These are phyloP conservation scores for Tetrahymena thermophila DNA, from an alignment of 73 alveolate species.

Conservation along the genomic window DNA sequence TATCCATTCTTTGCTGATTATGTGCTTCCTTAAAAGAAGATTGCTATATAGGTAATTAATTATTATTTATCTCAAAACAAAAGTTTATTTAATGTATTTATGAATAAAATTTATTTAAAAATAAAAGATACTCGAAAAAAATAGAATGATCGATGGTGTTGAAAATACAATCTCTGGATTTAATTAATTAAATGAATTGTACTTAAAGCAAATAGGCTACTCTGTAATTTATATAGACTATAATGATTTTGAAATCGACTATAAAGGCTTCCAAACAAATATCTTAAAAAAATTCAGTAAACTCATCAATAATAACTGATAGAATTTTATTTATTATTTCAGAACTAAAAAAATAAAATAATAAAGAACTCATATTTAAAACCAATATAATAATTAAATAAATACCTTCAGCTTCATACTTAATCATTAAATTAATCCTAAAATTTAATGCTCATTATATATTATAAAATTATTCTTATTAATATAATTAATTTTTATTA, in stretches of 20 bases:
- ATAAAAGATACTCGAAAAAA: not conserved
- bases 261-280: not conserved
- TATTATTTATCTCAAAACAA: no score
- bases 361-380: not conserved
- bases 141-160: not conserved
- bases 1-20: not conserved
- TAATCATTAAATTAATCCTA: not conserved
- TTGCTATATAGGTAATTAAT: not conserved
- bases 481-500: no score
- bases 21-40: not conserved
- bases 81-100: no score
- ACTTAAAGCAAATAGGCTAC: not conserved
- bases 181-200: not conserved
- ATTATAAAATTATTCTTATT: not conserved
- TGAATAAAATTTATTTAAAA: not conserved
- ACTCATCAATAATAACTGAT: not conserved
- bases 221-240: not conserved
- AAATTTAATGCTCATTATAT: not conserved
- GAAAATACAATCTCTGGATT: not conserved
- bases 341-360: no score
- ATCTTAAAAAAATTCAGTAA: not conserved
- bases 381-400: no score
- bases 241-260: not conserved
- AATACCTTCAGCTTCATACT: not conserved
- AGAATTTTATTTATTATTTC: no score